Evolutionary conservation across 768 basidiomycete genomes (phyloP).

Genomic region (Tricholoma furcatifolium): DNA sequence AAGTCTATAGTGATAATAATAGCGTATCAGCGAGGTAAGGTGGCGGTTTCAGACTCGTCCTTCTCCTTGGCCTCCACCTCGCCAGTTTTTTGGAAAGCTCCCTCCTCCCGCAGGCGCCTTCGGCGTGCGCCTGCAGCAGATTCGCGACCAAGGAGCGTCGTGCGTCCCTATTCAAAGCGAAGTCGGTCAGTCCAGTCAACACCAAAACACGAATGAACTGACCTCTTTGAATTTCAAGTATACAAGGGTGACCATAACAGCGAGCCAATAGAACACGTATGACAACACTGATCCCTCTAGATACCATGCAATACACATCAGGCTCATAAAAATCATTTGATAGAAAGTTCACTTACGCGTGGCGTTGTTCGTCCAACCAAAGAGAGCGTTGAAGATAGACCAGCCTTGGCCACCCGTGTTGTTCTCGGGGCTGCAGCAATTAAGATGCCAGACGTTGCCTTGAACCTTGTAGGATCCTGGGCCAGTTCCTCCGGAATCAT

Average conservation of each 20-base stretch:
- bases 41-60: not conserved
- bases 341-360: slow-evolving; percentile 43
- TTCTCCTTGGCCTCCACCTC: slow-evolving; percentile 1
- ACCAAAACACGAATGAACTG: slow-evolving; percentile 6
- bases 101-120: slow-evolving; percentile 16
- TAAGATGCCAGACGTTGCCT: slow-evolving; percentile 85
- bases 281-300: slow-evolving; percentile 75
- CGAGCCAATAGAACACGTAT: slow-evolving; percentile 93
- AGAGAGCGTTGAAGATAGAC: slow-evolving; percentile 80
- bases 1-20: too few relatives aligned
- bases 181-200: not conserved
- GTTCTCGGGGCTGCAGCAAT: slow-evolving; percentile 74
- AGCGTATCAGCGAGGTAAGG: slow-evolving; percentile 1
- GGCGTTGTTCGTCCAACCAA: slow-evolving; percentile 88
- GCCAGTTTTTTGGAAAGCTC: not conserved
- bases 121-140: slow-evolving; percentile 44
- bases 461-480: slow-evolving; percentile 83
- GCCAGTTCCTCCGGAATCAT: slow-evolving; percentile 67
- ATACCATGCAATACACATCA: not conserved
- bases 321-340: not conserved
- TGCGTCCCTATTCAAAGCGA: slow-evolving; percentile 50
- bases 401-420: slow-evolving; percentile 56
- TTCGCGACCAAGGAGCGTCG: slow-evolving; percentile 57
- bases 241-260: slow-evolving; percentile 66
- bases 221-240: slow-evolving; percentile 67